Conservation (phyloP, 2,329 filamentous ascomycete species). For the Paecilomyces niveus region DNA sequence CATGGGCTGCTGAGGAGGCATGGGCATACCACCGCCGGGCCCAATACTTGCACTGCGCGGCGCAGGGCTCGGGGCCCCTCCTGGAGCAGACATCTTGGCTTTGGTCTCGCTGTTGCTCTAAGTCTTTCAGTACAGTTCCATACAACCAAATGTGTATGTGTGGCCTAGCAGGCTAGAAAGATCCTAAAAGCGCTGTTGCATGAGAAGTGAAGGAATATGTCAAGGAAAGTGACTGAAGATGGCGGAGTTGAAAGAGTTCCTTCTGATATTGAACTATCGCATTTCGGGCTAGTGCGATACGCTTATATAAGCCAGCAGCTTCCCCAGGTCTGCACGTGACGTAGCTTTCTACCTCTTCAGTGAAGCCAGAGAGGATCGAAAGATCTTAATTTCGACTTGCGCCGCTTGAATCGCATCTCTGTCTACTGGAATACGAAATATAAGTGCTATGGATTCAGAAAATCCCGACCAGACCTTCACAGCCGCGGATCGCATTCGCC, state of each 20-base stretch:
- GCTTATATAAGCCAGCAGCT: background rate
- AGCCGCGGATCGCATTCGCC: conserved; percentile 69
- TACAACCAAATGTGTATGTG: background rate
- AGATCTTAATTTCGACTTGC: background rate
- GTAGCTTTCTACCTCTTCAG: conserved; percentile 1
- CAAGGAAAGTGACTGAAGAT: background rate
- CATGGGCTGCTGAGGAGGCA: conserved; percentile 43
- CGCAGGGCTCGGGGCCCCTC: conserved; percentile 41
- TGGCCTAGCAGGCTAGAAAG: background rate
- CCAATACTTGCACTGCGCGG: conserved; percentile 44
- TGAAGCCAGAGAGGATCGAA: background rate
- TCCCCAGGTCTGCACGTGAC: conserved; percentile 1
- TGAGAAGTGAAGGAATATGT: background rate
- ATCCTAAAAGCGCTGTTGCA: background rate
- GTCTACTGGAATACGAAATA: background rate
- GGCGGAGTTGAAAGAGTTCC: conserved; percentile 4
- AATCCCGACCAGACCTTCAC: conserved; percentile 47
- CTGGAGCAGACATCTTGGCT: conserved; percentile 37
- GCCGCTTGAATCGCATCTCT: background rate
- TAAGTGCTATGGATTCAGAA: conserved; percentile 9
- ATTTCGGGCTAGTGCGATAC: background rate
- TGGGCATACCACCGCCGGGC: conserved; percentile 36
- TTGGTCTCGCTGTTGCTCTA: background rate
- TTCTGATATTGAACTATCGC: conserved; percentile 7
- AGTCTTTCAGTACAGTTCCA: background rate